Conservation (phyloP, 73 alveolate species). For the Blepharisma japonicum region DNA sequence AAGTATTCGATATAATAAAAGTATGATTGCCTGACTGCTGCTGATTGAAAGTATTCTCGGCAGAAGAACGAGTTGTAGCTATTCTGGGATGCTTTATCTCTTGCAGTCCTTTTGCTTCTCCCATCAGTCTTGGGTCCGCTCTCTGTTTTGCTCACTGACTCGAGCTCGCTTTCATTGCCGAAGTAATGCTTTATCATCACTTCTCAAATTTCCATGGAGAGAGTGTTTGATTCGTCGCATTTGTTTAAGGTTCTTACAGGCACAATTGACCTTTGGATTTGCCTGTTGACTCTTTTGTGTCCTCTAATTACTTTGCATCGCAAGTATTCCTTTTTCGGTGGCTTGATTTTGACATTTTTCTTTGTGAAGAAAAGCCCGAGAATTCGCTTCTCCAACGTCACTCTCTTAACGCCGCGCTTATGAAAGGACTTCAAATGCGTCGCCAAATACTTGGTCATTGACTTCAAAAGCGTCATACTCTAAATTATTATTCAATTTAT, state of each 20-base stretch:
- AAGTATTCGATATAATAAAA: slow-evolving; percentile 77
- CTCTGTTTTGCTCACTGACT: slow-evolving; percentile 84
- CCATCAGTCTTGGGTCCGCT: slow-evolving; percentile 91
- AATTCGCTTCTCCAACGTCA: too few species aligned
- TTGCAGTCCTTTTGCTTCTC: slow-evolving; percentile 96
- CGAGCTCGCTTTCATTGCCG: slow-evolving; percentile 50
- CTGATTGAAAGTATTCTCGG: slow-evolving; percentile 30
- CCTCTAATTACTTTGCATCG: too few species aligned
- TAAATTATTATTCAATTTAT: slow-evolving; percentile 91
- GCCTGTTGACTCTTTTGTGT: too few species aligned
- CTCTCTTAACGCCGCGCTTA: slow-evolving; percentile 63
- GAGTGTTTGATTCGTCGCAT: too few species aligned
- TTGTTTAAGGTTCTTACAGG: too few species aligned
- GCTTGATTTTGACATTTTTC: too few species aligned
- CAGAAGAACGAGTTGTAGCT: slow-evolving; percentile 40
- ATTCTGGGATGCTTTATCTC: slow-evolving; percentile 64
- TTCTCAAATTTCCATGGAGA: too few species aligned
- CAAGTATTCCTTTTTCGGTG: too few species aligned
- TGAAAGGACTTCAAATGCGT: slow-evolving; percentile 80
- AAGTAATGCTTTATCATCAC: too few species aligned
- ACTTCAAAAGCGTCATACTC: slow-evolving; percentile 88
- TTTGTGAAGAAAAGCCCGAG: too few species aligned
- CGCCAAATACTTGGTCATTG: slow-evolving; percentile 97
- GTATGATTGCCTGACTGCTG: slow-evolving; percentile 45
- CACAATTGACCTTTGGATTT: too few species aligned